phyloP scores from a whole-genome alignment of 2,329 filamentous ascomycete genomes.

The Nigrospora osmanthi region DNA sequence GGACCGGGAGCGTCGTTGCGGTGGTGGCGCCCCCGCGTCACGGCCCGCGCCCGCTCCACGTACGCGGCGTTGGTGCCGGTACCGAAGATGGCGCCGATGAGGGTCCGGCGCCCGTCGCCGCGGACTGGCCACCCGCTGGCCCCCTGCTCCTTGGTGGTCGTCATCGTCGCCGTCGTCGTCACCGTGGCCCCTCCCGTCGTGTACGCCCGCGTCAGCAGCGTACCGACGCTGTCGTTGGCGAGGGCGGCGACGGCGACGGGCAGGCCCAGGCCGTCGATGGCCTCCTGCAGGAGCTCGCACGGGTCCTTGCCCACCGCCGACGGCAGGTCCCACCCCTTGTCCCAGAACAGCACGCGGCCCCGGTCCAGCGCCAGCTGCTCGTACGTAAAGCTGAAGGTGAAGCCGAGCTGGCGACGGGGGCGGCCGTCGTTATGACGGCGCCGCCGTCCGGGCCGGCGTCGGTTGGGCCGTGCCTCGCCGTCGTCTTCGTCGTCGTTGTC shows the following conservation, averaged over 20 bases:
- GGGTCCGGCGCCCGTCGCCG: constrained; percentile 34
- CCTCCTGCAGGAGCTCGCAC: constrained; percentile 61
- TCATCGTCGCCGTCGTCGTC: too few relatives aligned
- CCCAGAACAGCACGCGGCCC: constrained; percentile 69
- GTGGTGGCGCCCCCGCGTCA: constrained; percentile 46
- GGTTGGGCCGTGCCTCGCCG: too few relatives aligned
- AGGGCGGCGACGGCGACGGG: constrained; percentile 67
- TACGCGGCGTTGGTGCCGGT: constrained; percentile 79
- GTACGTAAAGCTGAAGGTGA: constrained; percentile 63
- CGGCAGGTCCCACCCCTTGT: constrained; percentile 73
- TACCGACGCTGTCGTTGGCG: constrained; percentile 76
- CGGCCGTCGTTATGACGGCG: too few relatives aligned
- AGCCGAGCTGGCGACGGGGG: constrained; percentile 14
- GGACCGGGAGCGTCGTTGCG: constrained; percentile 38
- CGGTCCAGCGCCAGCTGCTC: constrained; percentile 59
- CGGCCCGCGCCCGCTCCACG: constrained; percentile 61
- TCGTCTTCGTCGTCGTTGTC: background rate
- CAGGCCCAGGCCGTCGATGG: constrained; percentile 61
- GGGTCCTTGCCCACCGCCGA: constrained; percentile 71
- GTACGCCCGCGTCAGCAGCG: constrained; percentile 72
- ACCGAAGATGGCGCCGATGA: constrained; percentile 73
- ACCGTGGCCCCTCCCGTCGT: constrained; percentile 54
- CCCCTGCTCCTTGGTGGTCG: background rate
- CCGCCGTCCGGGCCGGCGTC: too few relatives aligned
- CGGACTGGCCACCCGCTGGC: too few relatives aligned